phyloP scores from a whole-genome alignment of 2,329 filamentous ascomycete species.

The Elsinoe arachidis region DNA sequence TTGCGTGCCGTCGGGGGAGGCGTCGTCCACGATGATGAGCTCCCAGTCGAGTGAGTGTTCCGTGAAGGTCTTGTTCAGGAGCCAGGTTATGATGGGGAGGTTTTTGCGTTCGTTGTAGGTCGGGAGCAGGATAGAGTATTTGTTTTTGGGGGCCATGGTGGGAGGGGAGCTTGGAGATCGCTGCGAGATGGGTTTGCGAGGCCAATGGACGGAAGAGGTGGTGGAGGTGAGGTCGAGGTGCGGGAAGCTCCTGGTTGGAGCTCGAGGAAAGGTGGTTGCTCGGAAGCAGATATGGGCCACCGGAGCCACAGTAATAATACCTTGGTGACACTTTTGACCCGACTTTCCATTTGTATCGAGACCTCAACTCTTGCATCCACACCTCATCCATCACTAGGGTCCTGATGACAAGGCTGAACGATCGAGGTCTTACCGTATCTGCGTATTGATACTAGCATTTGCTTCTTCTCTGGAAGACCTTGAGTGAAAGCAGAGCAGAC shows the following conservation, averaged over 20 bases:
- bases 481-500: too few species aligned
- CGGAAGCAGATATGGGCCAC: background rate
- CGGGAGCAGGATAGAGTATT: conserved; percentile 94
- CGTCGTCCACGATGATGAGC: conserved; percentile 96
- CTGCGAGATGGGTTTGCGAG: background rate
- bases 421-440: too few species aligned
- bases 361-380: too few species aligned
- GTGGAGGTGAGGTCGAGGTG: conserved; percentile 23
- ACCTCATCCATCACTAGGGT: too few species aligned
- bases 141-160: conserved; percentile 48
- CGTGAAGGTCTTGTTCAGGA: conserved; percentile 85
- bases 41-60: conserved; percentile 93
- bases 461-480: too few species aligned
- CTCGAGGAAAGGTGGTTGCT: conserved; percentile 10
- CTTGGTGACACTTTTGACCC: too few species aligned
- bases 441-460: too few species aligned
- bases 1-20: conserved; percentile 90
- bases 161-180: background rate
- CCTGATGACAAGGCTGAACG: too few species aligned
- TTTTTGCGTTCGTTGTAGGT: conserved; percentile 99
- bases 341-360: too few species aligned
- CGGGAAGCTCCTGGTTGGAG: background rate
- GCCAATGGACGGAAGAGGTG: background rate
- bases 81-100: conserved; percentile 89
- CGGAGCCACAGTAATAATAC: too few species aligned